Percentiles rank a stretch among this genome's conserved stretches.
Conservation (phyloP, 2,329 filamentous ascomycete genomes). For the Aspergillus japonicus region DNA sequence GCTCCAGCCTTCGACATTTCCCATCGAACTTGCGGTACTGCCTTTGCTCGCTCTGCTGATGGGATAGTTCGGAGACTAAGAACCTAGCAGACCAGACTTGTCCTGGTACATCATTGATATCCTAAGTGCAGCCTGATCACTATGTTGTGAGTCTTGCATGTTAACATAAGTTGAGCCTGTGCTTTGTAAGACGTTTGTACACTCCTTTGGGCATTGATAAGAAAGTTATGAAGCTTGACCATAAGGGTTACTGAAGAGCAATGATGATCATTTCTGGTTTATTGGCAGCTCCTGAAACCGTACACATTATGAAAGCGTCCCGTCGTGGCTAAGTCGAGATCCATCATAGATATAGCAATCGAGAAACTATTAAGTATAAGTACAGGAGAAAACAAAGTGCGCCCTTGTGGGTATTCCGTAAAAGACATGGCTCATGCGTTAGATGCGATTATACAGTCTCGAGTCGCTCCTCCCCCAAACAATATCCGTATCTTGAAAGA, state of each 20-base stretch:
- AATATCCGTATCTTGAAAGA: background rate
- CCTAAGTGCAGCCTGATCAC: background rate
- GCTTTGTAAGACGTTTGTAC: background rate
- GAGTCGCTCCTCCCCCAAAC: background rate
- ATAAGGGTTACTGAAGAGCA: background rate
- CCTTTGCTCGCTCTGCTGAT: slow-evolving; percentile 10
- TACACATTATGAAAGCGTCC: background rate
- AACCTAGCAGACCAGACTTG: too few species aligned
- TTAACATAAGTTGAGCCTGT: background rate
- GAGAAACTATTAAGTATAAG: background rate
- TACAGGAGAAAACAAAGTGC: background rate
- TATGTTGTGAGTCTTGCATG: background rate
- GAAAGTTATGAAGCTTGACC: background rate
- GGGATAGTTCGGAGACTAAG: background rate
- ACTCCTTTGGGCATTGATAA: background rate
- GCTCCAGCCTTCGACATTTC: background rate
- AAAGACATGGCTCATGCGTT: background rate
- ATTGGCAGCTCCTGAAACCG: background rate
- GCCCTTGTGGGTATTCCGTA: background rate
- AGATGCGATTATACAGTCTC: background rate
- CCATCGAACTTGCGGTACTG: slow-evolving; percentile 9
- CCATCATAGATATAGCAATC: background rate
- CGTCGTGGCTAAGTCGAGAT: background rate
- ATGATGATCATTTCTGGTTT: background rate
- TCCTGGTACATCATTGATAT: background rate